Evolutionary conservation across 2,329 filamentous ascomycete genomes (phyloP).

Genomic region (Nemania sp.): DNA sequence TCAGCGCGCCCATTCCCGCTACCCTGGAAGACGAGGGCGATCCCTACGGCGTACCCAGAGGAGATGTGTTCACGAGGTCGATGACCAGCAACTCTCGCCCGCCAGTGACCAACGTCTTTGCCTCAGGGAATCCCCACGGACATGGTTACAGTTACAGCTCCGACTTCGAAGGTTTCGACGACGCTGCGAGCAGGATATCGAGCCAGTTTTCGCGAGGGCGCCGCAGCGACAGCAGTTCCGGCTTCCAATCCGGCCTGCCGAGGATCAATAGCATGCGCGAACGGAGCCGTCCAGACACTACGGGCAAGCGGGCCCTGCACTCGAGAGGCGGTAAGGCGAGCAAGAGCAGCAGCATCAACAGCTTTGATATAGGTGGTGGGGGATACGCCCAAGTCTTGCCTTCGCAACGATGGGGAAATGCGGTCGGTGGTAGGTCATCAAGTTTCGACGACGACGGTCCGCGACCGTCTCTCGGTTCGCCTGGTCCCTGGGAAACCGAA

Average conservation of each 20-base stretch:
- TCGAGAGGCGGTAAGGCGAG: slow-evolving; percentile 66
- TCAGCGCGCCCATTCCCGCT: slow-evolving; percentile 38
- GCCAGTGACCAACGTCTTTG: slow-evolving; percentile 28
- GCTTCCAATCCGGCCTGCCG: slow-evolving; percentile 62
- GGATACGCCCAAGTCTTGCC: slow-evolving; percentile 61
- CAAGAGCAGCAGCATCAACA: slow-evolving; percentile 71
- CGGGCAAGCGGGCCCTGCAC: slow-evolving; percentile 50
- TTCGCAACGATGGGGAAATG: slow-evolving; percentile 61
- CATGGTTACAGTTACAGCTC: slow-evolving; percentile 64
- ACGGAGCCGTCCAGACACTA: slow-evolving; percentile 43
- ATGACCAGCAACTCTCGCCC: slow-evolving; percentile 36
- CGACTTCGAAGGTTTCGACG: slow-evolving; percentile 60
- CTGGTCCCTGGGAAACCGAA: slow-evolving; percentile 50
- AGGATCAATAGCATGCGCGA: slow-evolving; percentile 67
- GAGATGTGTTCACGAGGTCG: slow-evolving; percentile 34
- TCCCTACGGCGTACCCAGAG: slow-evolving; percentile 32
- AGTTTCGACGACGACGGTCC: slow-evolving; percentile 78
- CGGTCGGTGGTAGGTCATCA: slow-evolving; percentile 62
- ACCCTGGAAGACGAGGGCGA: slow-evolving; percentile 45
- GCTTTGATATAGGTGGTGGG: slow-evolving; percentile 60
- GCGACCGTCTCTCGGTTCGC: slow-evolving; percentile 39
- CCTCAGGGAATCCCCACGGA: slow-evolving; percentile 28
- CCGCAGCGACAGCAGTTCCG: slow-evolving; percentile 81
- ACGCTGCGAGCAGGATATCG: slow-evolving; percentile 55
- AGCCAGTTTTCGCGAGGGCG: slow-evolving; percentile 59